Evolutionary conservation across 345 rosid species (phyloP).

Genomic region (Eucalyptus regnans): DNA sequence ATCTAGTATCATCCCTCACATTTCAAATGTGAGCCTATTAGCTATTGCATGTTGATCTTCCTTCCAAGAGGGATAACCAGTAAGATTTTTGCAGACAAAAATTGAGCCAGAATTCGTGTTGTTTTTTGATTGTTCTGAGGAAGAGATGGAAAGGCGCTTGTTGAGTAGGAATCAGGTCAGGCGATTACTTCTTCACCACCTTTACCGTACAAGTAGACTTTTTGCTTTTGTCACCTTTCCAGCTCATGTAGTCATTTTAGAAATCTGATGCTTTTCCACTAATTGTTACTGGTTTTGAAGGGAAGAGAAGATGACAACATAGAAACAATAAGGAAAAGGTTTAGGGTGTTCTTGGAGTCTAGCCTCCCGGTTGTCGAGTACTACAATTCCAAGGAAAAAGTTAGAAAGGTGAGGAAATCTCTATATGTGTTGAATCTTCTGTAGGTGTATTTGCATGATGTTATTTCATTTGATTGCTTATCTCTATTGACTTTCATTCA

Average conservation of each 20-base stretch:
- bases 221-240: background rate
- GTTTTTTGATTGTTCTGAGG: conserved; percentile 49
- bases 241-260: background rate
- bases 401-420: conserved; percentile 31
- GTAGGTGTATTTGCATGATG: background rate
- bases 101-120: conserved; percentile 50
- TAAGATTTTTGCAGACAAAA: conserved; percentile 24
- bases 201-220: background rate
- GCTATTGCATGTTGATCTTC: background rate
- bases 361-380: conserved; percentile 42
- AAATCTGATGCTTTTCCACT: background rate
- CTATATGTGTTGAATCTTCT: background rate
- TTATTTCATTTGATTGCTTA: background rate
- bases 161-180: conserved; percentile 63
- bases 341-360: conserved; percentile 49
- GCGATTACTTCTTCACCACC: background rate
- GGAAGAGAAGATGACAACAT: conserved; percentile 73
- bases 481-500: background rate
- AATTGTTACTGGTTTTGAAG: conserved; percentile 9
- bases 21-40: background rate
- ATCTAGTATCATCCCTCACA: background rate
- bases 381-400: conserved; percentile 44
- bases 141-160: conserved; percentile 53
- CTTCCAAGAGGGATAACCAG: background rate
- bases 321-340: conserved; percentile 54